Conservation (phyloP, 441 rosid genomes). For the Rhodomyrtus psidioides region DNA sequence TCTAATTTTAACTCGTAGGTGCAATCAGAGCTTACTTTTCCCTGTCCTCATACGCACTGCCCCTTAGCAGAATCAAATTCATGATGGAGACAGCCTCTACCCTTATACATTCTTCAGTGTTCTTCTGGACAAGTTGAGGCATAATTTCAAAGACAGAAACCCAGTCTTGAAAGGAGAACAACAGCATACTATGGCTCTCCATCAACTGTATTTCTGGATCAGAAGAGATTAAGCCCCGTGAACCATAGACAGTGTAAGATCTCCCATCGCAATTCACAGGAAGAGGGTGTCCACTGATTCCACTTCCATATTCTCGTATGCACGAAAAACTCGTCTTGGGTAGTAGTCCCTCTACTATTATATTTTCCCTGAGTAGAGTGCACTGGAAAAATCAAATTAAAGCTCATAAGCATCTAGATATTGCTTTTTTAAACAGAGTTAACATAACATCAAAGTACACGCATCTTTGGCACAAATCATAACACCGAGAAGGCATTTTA, state of each 20-base stretch:
- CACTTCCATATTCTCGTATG: constrained; percentile 14
- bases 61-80: constrained; percentile 65
- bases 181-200: constrained; percentile 13
- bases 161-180: constrained; percentile 47
- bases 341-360: constrained; percentile 38
- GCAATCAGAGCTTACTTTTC: constrained; percentile 45
- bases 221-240: constrained; percentile 9
- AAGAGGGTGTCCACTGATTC: constrained; percentile 12
- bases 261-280: constrained; percentile 16
- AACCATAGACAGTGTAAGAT: constrained; percentile 9
- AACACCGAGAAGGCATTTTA: neutral
- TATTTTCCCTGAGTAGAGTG: constrained; percentile 90
- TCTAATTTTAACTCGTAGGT: neutral
- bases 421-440: neutral
- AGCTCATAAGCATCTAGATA: constrained; percentile 58
- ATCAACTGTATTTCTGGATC: constrained; percentile 18
- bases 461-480: neutral
- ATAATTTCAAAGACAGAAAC: constrained; percentile 46
- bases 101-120: constrained; percentile 45
- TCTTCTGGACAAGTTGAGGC: constrained; percentile 35
- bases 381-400: constrained; percentile 88
- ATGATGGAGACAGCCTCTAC: constrained; percentile 67
- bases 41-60: constrained; percentile 49
- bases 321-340: constrained; percentile 19
- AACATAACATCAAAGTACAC: neutral